A percentile compares a stretch with the other conserved stretches of the same genome.
These are phyloP conservation scores for Eucalyptus marginata DNA, from an alignment of 345 rosid genomes.

Conservation along the genomic window DNA sequence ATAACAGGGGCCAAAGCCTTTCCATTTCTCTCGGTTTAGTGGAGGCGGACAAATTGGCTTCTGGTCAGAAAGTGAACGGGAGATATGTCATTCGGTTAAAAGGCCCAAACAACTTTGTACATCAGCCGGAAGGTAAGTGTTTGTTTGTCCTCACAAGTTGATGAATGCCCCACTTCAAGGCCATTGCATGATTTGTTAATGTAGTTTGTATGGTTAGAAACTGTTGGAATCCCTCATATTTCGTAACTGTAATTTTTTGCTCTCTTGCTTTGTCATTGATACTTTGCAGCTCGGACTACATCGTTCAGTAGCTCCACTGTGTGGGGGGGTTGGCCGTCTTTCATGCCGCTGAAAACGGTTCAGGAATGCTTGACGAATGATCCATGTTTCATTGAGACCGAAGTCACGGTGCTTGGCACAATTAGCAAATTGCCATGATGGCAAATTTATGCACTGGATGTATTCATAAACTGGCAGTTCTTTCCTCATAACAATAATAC, in stretches of 20 bases:
- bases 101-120: background rate
- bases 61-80: background rate
- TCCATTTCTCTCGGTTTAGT: accelerated
- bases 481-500: background rate
- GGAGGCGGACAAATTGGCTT: too few relatives aligned
- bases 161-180: background rate
- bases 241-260: background rate
- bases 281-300: background rate
- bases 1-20: background rate
- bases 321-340: background rate
- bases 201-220: background rate
- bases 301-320: background rate
- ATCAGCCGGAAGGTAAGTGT: background rate
- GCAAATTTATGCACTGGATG: background rate
- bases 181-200: background rate
- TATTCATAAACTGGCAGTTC: background rate
- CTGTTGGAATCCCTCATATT: background rate
- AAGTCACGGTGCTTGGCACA: background rate
- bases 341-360: background rate
- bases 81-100: background rate
- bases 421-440: background rate
- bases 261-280: background rate
- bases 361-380: accelerated
- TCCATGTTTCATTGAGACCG: background rate
- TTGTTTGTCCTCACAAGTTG: background rate